phyloP scores from a whole-genome alignment of 352 stramenopile species.

The Plasmopara halstedii region DNA sequence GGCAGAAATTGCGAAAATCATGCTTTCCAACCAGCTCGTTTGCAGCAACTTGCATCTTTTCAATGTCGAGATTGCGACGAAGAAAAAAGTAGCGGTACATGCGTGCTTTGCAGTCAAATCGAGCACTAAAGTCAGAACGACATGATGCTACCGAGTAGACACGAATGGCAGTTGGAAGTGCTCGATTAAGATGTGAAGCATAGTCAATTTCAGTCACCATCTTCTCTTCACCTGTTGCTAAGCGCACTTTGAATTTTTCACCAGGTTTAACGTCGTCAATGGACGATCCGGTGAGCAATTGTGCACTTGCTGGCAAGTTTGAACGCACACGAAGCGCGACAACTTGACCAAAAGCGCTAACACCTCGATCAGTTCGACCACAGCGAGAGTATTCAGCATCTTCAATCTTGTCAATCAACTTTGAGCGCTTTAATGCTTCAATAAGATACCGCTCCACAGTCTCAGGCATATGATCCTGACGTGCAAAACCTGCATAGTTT shows the following conservation, averaged over 20 bases:
- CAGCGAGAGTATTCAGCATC: conserved; percentile 91
- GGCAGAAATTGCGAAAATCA: conserved; percentile 99
- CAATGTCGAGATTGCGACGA: conserved; percentile 54
- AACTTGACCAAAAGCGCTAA: conserved; percentile 86
- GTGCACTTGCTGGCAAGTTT: conserved; percentile 54
- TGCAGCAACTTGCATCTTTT: conserved; percentile 85
- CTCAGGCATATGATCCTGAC: conserved; percentile 85
- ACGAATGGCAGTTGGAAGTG: conserved; percentile 88
- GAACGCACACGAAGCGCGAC: conserved; percentile 64
- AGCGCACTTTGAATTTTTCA: conserved; percentile 52
- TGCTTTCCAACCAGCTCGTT: conserved; percentile 89
- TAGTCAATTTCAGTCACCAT: conserved; percentile 93
- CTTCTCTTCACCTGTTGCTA: conserved; percentile 50
- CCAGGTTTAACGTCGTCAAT: conserved; percentile 66
- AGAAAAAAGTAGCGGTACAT: conserved; percentile 98
- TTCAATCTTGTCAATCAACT: conserved; percentile 84
- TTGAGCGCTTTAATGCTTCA: conserved; percentile 87
- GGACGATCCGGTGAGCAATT: conserved; percentile 46
- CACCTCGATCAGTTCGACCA: conserved; percentile 95
- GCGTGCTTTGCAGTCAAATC: conserved; percentile 90
- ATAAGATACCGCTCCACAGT: conserved; percentile 93
- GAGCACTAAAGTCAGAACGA: conserved; percentile 86
- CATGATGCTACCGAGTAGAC: conserved; percentile 78
- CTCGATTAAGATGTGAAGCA: conserved; percentile 92
- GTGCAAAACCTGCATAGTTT: conserved; percentile 84